phyloP scores from a whole-genome alignment of 495 filamentous ascomycete genomes.

The Friedmanniomyces simplex region DNA sequence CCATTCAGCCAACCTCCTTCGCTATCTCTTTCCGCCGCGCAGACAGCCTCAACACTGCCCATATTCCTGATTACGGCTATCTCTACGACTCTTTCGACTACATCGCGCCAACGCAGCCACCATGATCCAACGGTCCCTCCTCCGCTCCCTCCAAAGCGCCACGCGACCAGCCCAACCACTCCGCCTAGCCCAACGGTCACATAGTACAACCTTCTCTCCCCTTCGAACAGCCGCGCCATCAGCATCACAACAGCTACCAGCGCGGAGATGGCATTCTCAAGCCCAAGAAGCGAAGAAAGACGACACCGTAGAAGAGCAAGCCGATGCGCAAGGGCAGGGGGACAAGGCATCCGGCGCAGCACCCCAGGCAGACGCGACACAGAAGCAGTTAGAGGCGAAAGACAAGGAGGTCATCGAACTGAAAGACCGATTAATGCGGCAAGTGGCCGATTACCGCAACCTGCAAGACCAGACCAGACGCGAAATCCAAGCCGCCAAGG shows the following conservation, averaged over 20 bases:
- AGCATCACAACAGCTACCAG: not conserved
- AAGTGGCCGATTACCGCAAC: conserved; percentile 92
- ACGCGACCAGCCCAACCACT: conserved; percentile 12
- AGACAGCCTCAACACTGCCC: not conserved
- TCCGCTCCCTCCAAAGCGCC: conserved; percentile 5
- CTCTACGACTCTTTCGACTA: not conserved
- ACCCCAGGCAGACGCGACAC: conserved; percentile 29
- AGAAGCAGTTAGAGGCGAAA: conserved; percentile 70
- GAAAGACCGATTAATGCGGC: conserved; percentile 90
- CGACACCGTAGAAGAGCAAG: not conserved
- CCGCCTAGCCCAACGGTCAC: not conserved
- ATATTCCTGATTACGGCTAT: not conserved
- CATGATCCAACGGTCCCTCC: conserved; percentile 13
- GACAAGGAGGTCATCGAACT: conserved; percentile 71
- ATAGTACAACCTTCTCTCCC: not conserved
- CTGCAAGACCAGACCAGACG: conserved; percentile 89
- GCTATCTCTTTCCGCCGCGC: not conserved
- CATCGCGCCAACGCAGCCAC: not conserved
- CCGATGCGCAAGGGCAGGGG: conserved; percentile 8
- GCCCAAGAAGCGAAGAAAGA: conserved; percentile 11
- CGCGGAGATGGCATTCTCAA: conserved; percentile 16
- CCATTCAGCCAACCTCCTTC: not conserved
- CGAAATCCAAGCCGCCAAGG: conserved; percentile 72
- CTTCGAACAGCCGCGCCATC: not conserved
- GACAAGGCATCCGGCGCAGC: conserved; percentile 3